Base-by-base conservation (phyloP, 2,329 filamentous ascomycete genomes). In the Penicillium sp. region DNA sequence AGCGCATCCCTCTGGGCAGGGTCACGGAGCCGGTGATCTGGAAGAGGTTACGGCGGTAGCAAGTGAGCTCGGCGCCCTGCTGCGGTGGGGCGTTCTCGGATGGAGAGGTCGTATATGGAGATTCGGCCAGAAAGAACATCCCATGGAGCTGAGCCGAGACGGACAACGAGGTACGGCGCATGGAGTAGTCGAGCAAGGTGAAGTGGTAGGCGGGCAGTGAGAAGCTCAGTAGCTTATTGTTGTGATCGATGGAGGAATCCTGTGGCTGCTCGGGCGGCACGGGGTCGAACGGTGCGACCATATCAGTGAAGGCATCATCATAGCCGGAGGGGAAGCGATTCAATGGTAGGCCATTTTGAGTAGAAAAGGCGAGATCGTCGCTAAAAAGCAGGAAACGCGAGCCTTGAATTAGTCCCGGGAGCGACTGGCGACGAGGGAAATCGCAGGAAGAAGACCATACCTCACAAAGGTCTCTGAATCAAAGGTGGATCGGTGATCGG, bases 21-120 rank as follows among this genome's bases (percentile, higher is more conserved):
- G 91, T 91, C 51, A 96, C 84, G 4, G 88, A 91, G 51, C 93
- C 93, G 55, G 91, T 96, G 66, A 97, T 95, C 72, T 97, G 93
- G 73, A 97, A 97, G 42, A 97, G 79, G 68, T 97, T 97, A 41
- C 93, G 85, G 59, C 93, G 88, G 74, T 97, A 97, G 80, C 93
- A 97, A 3, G 93, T 97, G 69, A 97, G 75, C 74, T 97, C 93
- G 15, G 73, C 71, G 17, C 70, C 66, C 58, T 71, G 68, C 44
- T 71, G 46, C 84, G 90, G 68, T 71, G 81, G 77, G 8, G 78
- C 75, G 60, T 84, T 82, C 51, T 77, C 76, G 3, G 78, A 76
- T 3, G 80, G 76, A 2, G 78, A 80, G 3, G 80, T 78, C 3
- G 83, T 81, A 79, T 82, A 85, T 12, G 83, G 82, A 26, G 84